Percentiles rank a stretch among this genome's conserved stretches.
Evolutionary conservation across 345 rosid species (phyloP).

Genomic region (Brassica juncea): DNA sequence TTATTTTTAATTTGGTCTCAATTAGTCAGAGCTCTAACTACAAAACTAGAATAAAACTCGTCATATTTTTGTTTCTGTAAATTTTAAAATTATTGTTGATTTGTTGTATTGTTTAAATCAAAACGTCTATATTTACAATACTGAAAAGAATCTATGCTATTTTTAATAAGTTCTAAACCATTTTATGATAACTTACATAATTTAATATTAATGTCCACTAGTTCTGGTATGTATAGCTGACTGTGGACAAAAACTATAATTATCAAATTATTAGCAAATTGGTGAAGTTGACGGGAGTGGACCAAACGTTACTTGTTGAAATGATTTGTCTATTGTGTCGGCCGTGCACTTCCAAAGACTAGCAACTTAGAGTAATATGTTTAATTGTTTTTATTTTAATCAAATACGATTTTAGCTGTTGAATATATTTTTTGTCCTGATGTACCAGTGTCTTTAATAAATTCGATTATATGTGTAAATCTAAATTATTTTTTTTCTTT

Average conservation of each 20-base stretch:
- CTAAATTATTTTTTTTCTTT: background rate
- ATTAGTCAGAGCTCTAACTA: background rate
- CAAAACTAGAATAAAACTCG: background rate
- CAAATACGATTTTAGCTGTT: background rate
- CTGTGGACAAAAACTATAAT: background rate
- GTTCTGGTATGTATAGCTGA: background rate
- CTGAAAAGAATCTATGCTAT: background rate
- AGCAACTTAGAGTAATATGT: background rate
- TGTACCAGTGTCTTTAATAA: background rate
- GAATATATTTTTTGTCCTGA: background rate
- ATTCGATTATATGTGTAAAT: background rate
- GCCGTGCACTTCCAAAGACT: constrained; percentile 43
- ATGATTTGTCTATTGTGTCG: constrained; percentile 35
- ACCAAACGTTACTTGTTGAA: constrained; percentile 17
- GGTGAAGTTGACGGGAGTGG: constrained; percentile 40
- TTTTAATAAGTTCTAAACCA: background rate
- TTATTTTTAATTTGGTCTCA: background rate
- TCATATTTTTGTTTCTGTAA: background rate
- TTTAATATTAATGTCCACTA: background rate
- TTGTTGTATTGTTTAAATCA: background rate
- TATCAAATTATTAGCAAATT: background rate
- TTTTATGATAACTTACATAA: background rate
- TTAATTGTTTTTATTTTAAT: too few species aligned
- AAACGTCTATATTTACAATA: background rate
- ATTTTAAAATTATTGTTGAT: background rate